Base-by-base conservation (phyloP, 257 asterid genomes). In the Petunia axillaris region DNA sequence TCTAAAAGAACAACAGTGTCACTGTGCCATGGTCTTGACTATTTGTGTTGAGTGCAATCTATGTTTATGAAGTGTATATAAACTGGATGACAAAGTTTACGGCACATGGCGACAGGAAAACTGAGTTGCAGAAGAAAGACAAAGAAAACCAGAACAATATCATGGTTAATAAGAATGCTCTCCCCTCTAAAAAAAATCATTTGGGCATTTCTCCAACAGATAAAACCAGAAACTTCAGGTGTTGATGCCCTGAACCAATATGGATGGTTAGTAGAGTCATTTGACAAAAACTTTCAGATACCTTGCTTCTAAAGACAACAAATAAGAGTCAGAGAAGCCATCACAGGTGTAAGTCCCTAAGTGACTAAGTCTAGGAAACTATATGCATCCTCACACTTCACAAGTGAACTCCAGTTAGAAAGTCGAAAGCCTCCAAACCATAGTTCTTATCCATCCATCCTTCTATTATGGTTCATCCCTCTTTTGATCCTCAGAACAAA, bases 191-290 rank as follows among this genome's bases (percentile, higher is more conserved):
- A 9, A 48, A 9, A 71, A 14, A 71, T 48, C 6, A 71, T 71
- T 71, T 60, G 60, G 25, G 43, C 77, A 71, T 46, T 44, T 71
- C 48, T 11, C 60, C 77, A 71, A 48, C 40, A 71, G 60, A 71
- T 48, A 71, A 70, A 48, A 71, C 44, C 48, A 71, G 77, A 71
- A 46, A 71, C 46, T 46, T 25, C 44, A 11, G 46, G 77, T 9
- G 57, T 14, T 52, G 2, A 52, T 52, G 57, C 15, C 57, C 3
- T 52, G 57, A 52, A 52, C 14, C 10, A 1, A 52, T 52, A 52
- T 4, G 2, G 55, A 50, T 4, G 3, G 14, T 9, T 52, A 52
- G 10, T 14, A 8, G 57, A 52, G 57, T 52, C 15, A 8, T 6
- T 36, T 50, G 13, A 6, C 44, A 50, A 35, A 50, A 50, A 35